Base-by-base conservation (phyloP, 208 protist genomes). In the Endotrypanum monterogeii region DNA sequence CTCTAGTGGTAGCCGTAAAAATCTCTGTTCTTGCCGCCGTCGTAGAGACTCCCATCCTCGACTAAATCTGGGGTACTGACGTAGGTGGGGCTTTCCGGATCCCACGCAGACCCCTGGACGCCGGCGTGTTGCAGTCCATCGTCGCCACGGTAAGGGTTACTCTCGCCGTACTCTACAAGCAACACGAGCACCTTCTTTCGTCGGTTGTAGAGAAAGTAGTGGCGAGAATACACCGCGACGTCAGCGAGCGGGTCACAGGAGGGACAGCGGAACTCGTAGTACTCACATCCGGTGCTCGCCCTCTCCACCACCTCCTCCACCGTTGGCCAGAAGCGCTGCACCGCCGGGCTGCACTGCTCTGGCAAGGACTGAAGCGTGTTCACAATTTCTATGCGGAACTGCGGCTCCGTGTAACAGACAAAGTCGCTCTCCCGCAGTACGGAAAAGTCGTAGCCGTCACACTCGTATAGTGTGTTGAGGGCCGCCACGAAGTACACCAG, bases 391-490 rank as follows among this genome's bases (percentile, higher is more conserved):
- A 58, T 74, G 54, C 75, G 68, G 48, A 94, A 77, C 39, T 79
- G 71, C 74, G 46, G 73, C 76, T 89, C 83, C 41, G 83, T 68
- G 69, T 87, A 85, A 14, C 65, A 32, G 14, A 89, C 81, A 83
- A 94, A 94, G 74, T 94, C 88, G 66, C 52, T 60, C 56, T 89
- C 90, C 14, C 77, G 82, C 55, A 94, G 83, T 4, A 91, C 85
- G 4, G 90, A 87, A 74, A 94, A 94, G 73, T 94, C 90, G 75
- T 92, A 94, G 44, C 90, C 90, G 60, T 94, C 90, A 32, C 83
- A 78, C 48, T 79, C 82, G 79, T 92, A 92, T 4, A 94, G 71
- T 71, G 73, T 83, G 74, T 94, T 94, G 48, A 94, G 73, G 1
- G 87, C 87, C 4, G 88, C 87, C 39, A 92, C 90, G 50, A 90